Base-by-base conservation (phyloP, 2,329 filamentous ascomycete genomes). In the Talaromyces albobiverticillius region DNA sequence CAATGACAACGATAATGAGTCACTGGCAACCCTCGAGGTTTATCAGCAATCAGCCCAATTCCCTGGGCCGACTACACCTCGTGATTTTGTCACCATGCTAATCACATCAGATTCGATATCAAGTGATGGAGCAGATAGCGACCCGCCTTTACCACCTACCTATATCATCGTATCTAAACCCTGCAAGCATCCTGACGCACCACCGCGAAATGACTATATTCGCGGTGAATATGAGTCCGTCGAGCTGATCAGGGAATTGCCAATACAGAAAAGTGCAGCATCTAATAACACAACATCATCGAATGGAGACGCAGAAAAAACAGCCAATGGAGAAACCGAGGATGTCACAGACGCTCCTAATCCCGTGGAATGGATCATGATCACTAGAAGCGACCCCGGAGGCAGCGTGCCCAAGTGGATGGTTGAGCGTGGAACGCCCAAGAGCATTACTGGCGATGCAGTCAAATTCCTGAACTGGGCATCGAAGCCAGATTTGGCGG, bases 101-200 rank as follows among this genome's bases (percentile, higher is more conserved):
- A 73, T 95, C 40, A 89, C 85, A 20, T 89, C 86, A 43, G 70
- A 74, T 36, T 61, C 60, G 26, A 60, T 64, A 57, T 66, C 67
- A 58, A 78, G 73, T 40, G 71, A 63, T 34, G 62, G 53, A 40
- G 63, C 34, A 8, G 23, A 63, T 64, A 23, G 55, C 64, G 3
- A 63, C 60, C 32, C 62, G 54, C 55, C 62, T 51, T 57, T 55
- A 34, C 83, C 84, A 8, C 77, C 88, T 58, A 88, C 92, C 64
- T 95, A 86, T 69, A 90, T 96, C 80, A 82, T 96, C 51, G 82
- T 96, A 3, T 96, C 91, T 2, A 91, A 88, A 69, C 93, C 93
- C 1, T 89, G 90, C 64, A 71, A 81, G 18, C 91, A 96, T 67
- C 84, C 86, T 0, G 84, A 90, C 55, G 86, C 88, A 31, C 85